These are phyloP conservation scores for Ogataea saltuana DNA, from an alignment of 805 yeast species.

Conservation along the genomic window DNA sequence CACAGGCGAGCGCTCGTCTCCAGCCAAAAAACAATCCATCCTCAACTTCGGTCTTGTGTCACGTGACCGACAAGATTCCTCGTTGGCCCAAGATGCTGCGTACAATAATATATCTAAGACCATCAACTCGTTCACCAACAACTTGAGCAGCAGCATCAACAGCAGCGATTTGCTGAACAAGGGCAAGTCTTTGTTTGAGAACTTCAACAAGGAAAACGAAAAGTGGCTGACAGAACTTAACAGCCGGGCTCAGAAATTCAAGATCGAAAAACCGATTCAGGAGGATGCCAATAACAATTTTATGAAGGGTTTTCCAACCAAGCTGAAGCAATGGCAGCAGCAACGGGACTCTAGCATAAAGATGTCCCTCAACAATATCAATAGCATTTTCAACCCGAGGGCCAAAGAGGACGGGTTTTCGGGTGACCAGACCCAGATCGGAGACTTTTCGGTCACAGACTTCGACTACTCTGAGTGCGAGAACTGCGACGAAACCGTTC, in stretches of 20 bases:
- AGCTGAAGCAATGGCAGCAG: background rate
- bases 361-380: slow-evolving; percentile 2
- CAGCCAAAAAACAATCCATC: slow-evolving; percentile 12
- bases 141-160: slow-evolving; percentile 26
- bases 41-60: slow-evolving; percentile 6
- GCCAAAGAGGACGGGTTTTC: background rate
- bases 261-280: slow-evolving; percentile 12
- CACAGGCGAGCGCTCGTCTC: background rate
- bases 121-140: slow-evolving; percentile 27
- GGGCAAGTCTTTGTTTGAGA: slow-evolving; percentile 30
- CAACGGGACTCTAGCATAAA: background rate
- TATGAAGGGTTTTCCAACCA: slow-evolving; percentile 5
- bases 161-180: slow-evolving; percentile 27
- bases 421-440: slow-evolving; percentile 4
- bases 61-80: background rate
- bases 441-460: slow-evolving; percentile 1
- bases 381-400: slow-evolving; percentile 14
- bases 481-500: slow-evolving; percentile 24
- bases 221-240: slow-evolving; percentile 25
- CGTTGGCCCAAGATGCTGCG: background rate
- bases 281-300: slow-evolving; percentile 13
- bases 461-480: slow-evolving; percentile 27
- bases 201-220: slow-evolving; percentile 28
- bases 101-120: slow-evolving; percentile 14
- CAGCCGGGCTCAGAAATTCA: slow-evolving; percentile 17